A percentile compares a stretch with the other conserved stretches of the same genome.
Evolutionary conservation across 1,284 basidiomycete genomes (phyloP).

Genomic region (Hemileia vastatrix): DNA sequence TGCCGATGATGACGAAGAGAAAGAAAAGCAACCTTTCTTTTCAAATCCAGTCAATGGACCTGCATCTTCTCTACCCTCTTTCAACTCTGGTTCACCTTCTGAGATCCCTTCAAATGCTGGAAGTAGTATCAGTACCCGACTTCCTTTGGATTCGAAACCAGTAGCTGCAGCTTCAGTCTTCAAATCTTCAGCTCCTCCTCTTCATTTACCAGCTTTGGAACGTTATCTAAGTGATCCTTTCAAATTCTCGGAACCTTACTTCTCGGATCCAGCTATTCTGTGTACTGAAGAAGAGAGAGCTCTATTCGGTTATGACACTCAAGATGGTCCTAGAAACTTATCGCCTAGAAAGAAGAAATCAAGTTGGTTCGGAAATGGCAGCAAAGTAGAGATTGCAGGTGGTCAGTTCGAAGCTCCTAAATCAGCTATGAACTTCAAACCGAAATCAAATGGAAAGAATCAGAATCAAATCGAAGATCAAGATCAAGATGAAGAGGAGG

Average conservation of each 20-base stretch:
- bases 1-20: no score
- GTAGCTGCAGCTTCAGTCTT: constrained; percentile 31
- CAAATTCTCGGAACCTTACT: constrained; percentile 30
- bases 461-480: neutral
- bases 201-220: constrained; percentile 34
- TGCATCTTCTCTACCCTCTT: neutral
- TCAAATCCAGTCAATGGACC: neutral
- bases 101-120: neutral
- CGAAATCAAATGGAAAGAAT: neutral
- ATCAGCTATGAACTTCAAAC: neutral
- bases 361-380: neutral
- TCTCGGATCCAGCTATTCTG: constrained; percentile 24
- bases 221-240: constrained; percentile 26
- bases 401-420: constrained; percentile 2
- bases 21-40: neutral
- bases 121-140: neutral
- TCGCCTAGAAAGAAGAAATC: neutral
- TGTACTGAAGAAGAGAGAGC: constrained; percentile 29
- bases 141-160: constrained; percentile 2
- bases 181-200: constrained; percentile 27
- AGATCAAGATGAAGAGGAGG: neutral
- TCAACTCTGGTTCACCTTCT: neutral
- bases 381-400: constrained; percentile 8
- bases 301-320: constrained; percentile 28
- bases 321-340: constrained; percentile 11